Base-by-base conservation (phyloP, 257 asterid species). In the Nicotiana otophora region DNA sequence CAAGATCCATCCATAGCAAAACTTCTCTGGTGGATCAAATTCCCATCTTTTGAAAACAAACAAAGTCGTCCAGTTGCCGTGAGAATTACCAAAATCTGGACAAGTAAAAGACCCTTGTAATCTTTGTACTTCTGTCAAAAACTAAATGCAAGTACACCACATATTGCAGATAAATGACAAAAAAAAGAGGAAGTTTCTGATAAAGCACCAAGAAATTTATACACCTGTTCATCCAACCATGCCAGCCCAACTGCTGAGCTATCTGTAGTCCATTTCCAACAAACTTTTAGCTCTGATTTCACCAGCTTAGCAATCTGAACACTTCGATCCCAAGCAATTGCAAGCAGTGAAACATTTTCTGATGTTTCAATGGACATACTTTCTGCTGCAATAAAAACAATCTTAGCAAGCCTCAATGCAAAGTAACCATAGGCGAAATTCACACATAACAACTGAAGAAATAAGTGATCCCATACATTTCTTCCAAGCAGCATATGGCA, bases 401-500 rank as follows among this genome's bases (percentile, higher is more conserved):
- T 48, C 42, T 74, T 74, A 74, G 63, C 39, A 48, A 74, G 42
- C 80, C 33, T 6, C 5, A 15, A 48, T 74, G 62, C 42, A 74
- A 74, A n/a, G 30, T 51, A 74, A 48, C 80, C 42, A 48, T 11
- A 4, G 42, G 16, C 14, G 28, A 19, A 81, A 66, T 30, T 51
- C 83, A 82, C 64, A 69, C 87, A 77, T 86, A 95, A 97, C 93
- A 61, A 87, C 84, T 58, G 92, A 86, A 83, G 87, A 86, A 89
- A 80, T 88, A 62, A 76, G 84, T 10, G 92, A 58, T 84, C 84
- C 89, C 87, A 85, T 83, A 85, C 87, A 89, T 92, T 90, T 96
- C 97, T 90, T 96, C 98, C 98, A 94, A 67, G 98, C 97, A 80
- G 97, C 93, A 89, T 96, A 96, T 10, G 99, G 98, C 93, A 94